Evolutionary conservation across 2,329 filamentous ascomycete species (phyloP), one percentile per base, ranked within the genome.

Genomic region (Xylariaceae sp.): DNA sequence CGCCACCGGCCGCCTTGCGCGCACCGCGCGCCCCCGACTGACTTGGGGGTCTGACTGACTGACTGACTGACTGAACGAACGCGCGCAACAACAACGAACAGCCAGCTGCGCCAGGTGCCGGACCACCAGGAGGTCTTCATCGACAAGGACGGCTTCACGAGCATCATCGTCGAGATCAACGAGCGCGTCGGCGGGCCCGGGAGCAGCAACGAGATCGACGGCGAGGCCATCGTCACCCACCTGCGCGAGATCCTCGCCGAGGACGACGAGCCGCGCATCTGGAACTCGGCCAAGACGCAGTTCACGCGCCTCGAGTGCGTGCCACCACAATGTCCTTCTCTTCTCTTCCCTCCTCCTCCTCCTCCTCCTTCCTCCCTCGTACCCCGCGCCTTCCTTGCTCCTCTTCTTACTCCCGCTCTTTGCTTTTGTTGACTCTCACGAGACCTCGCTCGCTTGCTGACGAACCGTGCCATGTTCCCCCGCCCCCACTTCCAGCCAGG

Each of bases 91-190:
- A n/a, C n/a, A n/a, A 23, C 26, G 25, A 18, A 33, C 41, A 86
- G 82, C 63, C 72, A 73, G 35, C 71, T 88, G 47, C 78, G 83
- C 43, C 74, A 87, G 61, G 77, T 89, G 5, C 83, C 83, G 32
- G 81, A 90, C 56, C 84, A 93, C 59, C 89, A 96, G 65, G 90
- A 95, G 67, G 83, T 95, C 47, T 94, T 80, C 64, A 80, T 95
- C 52, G 87, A 93, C 56, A 72, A 75, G 44, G 72, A 83, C 42
- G 88, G 87, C 31, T 89, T 89, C 58, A 86, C 85, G 3, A 88
- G 76, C 61, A 79, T 94, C 56, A 89, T 94, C 49, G 74, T 95
- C 59, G 90, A 96, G 51, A 86, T 96, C 52, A 83, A 84, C 35
- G 82, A 95, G 64, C 82, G 84, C 36, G 80, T 94, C 15, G 73